Base-by-base conservation (phyloP, 108 stramenopile genomes). In the Cyclostephanos tholiformis region DNA sequence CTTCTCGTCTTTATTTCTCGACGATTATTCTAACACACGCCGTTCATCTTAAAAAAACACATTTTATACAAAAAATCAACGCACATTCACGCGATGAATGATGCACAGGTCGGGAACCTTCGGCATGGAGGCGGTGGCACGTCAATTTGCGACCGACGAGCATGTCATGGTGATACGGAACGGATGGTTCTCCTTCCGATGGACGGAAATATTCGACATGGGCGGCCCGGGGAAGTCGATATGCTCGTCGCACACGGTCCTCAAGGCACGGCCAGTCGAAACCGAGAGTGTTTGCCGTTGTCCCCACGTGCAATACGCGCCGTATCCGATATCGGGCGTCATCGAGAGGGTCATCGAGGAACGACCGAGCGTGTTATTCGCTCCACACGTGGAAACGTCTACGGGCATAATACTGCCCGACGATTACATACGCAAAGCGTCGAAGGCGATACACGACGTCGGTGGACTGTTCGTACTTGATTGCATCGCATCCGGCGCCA, bases 191-290 rank as follows among this genome's bases (percentile, higher is more conserved):
- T 81, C 77, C 60, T 97, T 88, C 71, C 89, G 96, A 5, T 97
- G 96, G 96, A 95, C 94, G 13, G 95, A 97, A 65, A 94, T 97
- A 69, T 97, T 97, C 63, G 93, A 96, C 51, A 89, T 92, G 78
- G 93, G 96, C 46, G 82, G 84, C 12, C 72, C 82, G 10, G 66
- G 69, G 7, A 39, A 67, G 14, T 74, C 53, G 51, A 91, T 91
- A 53, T 87, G 88, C 19, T 71, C 78, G 44, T 89, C 88, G 13
- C 93, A 94, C 61, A 93, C 91, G 26, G 94, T 97, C 20, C 80
- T 95, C 35, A 95, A 95, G 76, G 96, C 94, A 6, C 82, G 80
- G 36, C 87, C 88, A 17, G 74, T 79, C 13, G 75, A 56, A 1
- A 63, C 80, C 14, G 60, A 63, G 27, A 70, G 86, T 4, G 32